Evolutionary conservation across 2,329 filamentous ascomycete species (phyloP).

Genomic region (Aspergillus spinulosporus): DNA sequence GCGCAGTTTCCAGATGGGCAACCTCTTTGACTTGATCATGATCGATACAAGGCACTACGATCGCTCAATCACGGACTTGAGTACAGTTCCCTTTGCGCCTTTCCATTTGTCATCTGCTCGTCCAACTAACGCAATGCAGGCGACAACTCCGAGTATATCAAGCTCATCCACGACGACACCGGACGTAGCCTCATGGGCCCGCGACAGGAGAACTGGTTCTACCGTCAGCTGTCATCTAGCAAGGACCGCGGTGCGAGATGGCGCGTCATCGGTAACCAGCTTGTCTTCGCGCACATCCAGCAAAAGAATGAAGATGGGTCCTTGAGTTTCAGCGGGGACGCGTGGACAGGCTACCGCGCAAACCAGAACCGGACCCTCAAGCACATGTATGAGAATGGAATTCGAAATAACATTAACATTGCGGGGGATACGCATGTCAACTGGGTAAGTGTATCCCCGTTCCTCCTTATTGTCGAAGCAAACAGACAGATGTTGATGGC

Average conservation of each 20-base stretch:
- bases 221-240: slow-evolving; percentile 58
- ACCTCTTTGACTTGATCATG: slow-evolving; percentile 66
- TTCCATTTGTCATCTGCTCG: not conserved
- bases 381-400: slow-evolving; percentile 66
- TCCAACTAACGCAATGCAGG: slow-evolving; percentile 33
- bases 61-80: slow-evolving; percentile 59
- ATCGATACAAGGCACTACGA: slow-evolving; percentile 71
- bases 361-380: slow-evolving; percentile 71
- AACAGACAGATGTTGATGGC: no score
- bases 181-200: slow-evolving; percentile 69
- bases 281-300: slow-evolving; percentile 36
- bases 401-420: slow-evolving; percentile 71
- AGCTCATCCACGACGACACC: slow-evolving; percentile 65
- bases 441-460: slow-evolving; percentile 50
- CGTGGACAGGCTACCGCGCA: slow-evolving; percentile 66
- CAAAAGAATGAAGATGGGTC: slow-evolving; percentile 5
- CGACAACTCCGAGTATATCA: slow-evolving; percentile 64
- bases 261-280: slow-evolving; percentile 71
- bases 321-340: slow-evolving; percentile 44
- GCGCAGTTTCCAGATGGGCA: slow-evolving; percentile 66
- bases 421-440: slow-evolving; percentile 69
- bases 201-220: slow-evolving; percentile 74
- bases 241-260: slow-evolving; percentile 66
- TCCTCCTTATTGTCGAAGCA: no score
- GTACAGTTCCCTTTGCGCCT: not conserved